phyloP scores from a whole-genome alignment of 352 stramenopile species.

The Elongisporangium undulatum region DNA sequence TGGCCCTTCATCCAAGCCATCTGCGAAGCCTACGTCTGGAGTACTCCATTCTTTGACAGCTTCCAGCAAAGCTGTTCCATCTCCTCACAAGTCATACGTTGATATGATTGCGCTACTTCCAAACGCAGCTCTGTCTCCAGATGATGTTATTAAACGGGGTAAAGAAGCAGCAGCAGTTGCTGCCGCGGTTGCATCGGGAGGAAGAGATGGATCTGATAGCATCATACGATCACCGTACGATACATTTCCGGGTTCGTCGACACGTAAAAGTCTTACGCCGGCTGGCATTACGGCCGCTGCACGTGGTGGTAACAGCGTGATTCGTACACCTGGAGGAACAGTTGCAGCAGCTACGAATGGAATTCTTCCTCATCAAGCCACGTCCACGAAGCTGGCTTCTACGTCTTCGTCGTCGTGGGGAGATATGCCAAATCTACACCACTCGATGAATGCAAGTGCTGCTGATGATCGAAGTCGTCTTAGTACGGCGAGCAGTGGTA shows the following conservation, averaged over 20 bases:
- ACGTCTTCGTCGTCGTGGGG: slow-evolving; percentile 16
- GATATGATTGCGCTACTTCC: slow-evolving; percentile 71
- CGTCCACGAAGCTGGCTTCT: neutral
- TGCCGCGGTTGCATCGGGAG: slow-evolving; percentile 52
- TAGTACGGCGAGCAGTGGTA: neutral
- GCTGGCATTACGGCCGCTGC: neutral
- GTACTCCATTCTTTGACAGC: neutral
- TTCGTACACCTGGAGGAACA: neutral
- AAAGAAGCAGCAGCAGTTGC: slow-evolving; percentile 73
- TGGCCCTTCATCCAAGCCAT: slow-evolving; percentile 6
- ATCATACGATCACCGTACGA: neutral
- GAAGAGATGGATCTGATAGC: slow-evolving; percentile 21
- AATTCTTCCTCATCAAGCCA: neutral
- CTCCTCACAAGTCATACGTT: slow-evolving; percentile 75
- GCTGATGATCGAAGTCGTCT: neutral
- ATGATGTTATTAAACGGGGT: slow-evolving; percentile 86
- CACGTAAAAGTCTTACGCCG: neutral
- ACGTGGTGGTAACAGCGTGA: neutral
- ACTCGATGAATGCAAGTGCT: slow-evolving; percentile 16
- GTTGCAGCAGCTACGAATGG: neutral
- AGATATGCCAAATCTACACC: slow-evolving; percentile 20
- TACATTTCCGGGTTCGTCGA: neutral
- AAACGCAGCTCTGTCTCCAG: slow-evolving; percentile 39
- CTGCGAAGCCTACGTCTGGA: slow-evolving; percentile 5
- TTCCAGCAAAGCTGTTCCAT: slow-evolving; percentile 15